phyloP scores from a whole-genome alignment of 1,284 basidiomycete species.

The Polyporus tsugae region DNA sequence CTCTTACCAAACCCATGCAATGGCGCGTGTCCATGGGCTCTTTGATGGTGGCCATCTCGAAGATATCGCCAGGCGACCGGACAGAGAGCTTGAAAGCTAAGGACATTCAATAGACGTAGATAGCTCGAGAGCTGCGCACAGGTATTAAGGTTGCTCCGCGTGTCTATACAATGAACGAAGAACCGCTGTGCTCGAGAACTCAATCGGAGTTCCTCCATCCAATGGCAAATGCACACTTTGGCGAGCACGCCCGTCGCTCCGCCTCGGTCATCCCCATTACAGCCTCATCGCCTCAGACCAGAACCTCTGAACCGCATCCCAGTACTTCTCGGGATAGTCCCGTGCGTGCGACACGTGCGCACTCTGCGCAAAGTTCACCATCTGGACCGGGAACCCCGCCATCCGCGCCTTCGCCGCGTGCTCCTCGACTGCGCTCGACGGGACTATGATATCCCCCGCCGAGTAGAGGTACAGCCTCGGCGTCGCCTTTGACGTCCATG shows the following conservation, averaged over 20 bases:
- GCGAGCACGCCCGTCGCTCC: background rate
- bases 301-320: slow-evolving; percentile 48
- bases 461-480: slow-evolving; percentile 59
- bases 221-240: background rate
- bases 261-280: background rate
- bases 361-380: slow-evolving; percentile 54
- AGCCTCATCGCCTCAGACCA: slow-evolving; percentile 45
- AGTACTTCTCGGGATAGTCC: slow-evolving; percentile 56
- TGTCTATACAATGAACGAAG: background rate
- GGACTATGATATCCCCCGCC: slow-evolving; percentile 54
- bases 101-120: background rate
- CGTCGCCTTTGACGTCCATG: slow-evolving; percentile 52
- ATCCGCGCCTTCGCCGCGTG: slow-evolving; percentile 49
- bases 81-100: background rate
- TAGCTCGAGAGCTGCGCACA: background rate
- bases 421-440: slow-evolving; percentile 49
- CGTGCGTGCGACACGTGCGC: slow-evolving; percentile 65
- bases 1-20: background rate
- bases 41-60: background rate
- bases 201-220: background rate
- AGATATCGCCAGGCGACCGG: background rate
- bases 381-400: slow-evolving; percentile 48
- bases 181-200: background rate
- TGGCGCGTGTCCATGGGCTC: background rate
- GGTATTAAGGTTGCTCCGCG: background rate